phyloP scores from a whole-genome alignment of 2,329 filamentous ascomycete species.

The Hymenoscyphus albidus region DNA sequence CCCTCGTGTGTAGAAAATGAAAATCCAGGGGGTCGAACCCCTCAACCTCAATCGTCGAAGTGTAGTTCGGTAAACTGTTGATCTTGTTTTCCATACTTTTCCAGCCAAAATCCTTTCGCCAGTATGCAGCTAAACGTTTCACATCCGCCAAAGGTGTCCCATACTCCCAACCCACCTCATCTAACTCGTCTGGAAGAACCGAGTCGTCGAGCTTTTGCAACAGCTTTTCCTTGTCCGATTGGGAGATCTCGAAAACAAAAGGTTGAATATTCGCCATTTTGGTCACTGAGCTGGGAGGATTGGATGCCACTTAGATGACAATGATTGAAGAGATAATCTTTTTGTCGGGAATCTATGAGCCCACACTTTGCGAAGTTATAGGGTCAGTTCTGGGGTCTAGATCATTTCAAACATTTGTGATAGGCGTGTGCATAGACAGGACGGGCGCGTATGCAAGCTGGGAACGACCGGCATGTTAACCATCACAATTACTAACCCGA shows the following conservation, averaged over 20 bases:
- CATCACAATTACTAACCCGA: too few species aligned
- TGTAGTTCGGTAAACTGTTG: slow-evolving; percentile 57
- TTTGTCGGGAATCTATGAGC: too few species aligned
- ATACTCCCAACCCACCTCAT: slow-evolving; percentile 50
- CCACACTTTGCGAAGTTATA: too few species aligned
- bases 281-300: not conserved
- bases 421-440: too few species aligned
- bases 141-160: slow-evolving; percentile 58
- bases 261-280: not conserved
- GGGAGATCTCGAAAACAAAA: not conserved
- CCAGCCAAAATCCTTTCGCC: slow-evolving; percentile 58
- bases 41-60: slow-evolving; percentile 48
- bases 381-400: too few species aligned
- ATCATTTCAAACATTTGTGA: too few species aligned
- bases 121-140: slow-evolving; percentile 53
- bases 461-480: too few species aligned
- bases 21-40: slow-evolving; percentile 57
- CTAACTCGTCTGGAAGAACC: slow-evolving; percentile 54
- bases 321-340: too few species aligned
- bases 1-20: slow-evolving; percentile 60
- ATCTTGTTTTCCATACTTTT: slow-evolving; percentile 52
- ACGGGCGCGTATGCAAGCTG: too few species aligned
- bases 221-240: not conserved
- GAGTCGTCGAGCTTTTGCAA: slow-evolving; percentile 44
- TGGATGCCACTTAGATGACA: too few species aligned